These are phyloP conservation scores for Apocynum venetum DNA, from an alignment of 257 asterid genomes.

Conservation along the genomic window DNA sequence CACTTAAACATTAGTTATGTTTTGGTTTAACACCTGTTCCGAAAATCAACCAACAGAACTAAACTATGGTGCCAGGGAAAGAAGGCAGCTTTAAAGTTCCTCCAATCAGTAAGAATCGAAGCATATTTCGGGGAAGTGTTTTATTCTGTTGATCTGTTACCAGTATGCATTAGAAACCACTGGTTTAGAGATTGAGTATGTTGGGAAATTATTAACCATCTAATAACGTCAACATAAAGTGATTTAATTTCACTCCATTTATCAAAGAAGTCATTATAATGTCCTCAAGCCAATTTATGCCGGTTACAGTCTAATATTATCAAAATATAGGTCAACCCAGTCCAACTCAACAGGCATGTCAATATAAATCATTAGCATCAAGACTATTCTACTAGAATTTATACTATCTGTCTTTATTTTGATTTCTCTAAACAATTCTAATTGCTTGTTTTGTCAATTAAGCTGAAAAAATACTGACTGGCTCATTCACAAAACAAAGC, in stretches of 20 bases:
- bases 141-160: too few relatives aligned
- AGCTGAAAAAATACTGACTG: neutral
- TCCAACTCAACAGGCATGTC: neutral
- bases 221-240: neutral
- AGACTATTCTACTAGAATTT: too few relatives aligned
- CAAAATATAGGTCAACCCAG: neutral
- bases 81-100: too few relatives aligned
- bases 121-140: too few relatives aligned
- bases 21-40: too few relatives aligned
- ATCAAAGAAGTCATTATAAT: neutral
- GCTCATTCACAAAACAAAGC: neutral
- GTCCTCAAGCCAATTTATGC: neutral
- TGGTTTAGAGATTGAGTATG: neutral
- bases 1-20: too few relatives aligned
- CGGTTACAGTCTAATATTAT: neutral
- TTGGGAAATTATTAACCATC: neutral
- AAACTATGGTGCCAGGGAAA: too few relatives aligned
- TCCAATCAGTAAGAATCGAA: too few relatives aligned
- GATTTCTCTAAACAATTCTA: neutral
- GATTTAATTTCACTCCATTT: neutral
- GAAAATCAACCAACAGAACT: too few relatives aligned
- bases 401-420: neutral
- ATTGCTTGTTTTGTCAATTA: neutral
- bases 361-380: neutral
- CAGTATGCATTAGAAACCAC: neutral